Evolutionary conservation across 1,284 basidiomycete species (phyloP).

Genomic region (Pyrrhoderma noxium): DNA sequence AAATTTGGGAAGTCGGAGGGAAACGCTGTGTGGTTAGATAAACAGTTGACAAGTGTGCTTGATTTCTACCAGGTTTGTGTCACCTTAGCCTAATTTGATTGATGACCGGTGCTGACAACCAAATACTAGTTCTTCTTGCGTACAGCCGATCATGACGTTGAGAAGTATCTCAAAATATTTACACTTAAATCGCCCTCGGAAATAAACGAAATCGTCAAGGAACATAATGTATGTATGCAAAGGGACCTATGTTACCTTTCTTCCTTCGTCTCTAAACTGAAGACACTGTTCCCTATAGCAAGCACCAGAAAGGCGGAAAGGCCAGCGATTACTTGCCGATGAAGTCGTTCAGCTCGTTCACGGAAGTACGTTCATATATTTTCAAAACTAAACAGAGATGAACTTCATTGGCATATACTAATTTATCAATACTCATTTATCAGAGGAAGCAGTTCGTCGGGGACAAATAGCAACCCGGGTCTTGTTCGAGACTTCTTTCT

Average conservation of each 20-base stretch:
- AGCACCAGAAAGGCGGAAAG: constrained; percentile 52
- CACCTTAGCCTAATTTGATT: background rate
- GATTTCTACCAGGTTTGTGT: constrained; percentile 84
- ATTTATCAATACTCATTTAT: background rate
- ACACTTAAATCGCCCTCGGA: constrained; percentile 65
- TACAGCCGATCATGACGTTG: constrained; percentile 77
- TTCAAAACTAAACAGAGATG: no score
- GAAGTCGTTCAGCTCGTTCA: constrained; percentile 90
- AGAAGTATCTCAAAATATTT: constrained; percentile 75
- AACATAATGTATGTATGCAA: constrained; percentile 45
- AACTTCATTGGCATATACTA: no score
- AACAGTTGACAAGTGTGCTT: constrained; percentile 67
- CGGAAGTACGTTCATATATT: constrained; percentile 45
- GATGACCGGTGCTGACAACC: background rate
- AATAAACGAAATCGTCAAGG: constrained; percentile 51
- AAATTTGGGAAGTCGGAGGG: constrained; percentile 98
- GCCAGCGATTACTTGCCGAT: constrained; percentile 75
- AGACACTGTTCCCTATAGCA: constrained; percentile 28
- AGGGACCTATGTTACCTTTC: constrained; percentile 13
- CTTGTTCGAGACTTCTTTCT: constrained; percentile 28
- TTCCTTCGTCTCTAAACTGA: background rate
- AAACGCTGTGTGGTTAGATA: constrained; percentile 90
- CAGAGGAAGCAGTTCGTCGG: constrained; percentile 26
- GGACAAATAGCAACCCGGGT: constrained; percentile 29
- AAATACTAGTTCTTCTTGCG: constrained; percentile 91